Evolutionary conservation across 2,329 filamentous ascomycete genomes (phyloP).

Genomic region (Passalora sequoiae): DNA sequence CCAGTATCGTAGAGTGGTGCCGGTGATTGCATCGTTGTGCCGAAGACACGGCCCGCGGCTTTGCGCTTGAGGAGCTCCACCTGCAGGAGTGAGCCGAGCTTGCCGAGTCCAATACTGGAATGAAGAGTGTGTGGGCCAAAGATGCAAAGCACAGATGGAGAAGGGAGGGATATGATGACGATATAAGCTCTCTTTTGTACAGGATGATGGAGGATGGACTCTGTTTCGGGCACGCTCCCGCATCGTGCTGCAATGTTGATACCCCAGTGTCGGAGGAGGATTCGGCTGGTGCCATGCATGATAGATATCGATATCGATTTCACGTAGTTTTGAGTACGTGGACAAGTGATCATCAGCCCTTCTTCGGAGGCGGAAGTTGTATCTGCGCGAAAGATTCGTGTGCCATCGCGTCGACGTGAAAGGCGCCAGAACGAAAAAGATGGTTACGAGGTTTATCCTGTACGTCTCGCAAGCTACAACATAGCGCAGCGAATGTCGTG

Average conservation of each 20-base stretch:
- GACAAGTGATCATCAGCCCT: too few species aligned
- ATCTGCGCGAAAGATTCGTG: too few species aligned
- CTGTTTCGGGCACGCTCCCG: neutral
- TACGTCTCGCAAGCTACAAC: too few species aligned
- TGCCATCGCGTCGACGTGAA: too few species aligned
- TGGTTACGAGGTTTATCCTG: too few species aligned
- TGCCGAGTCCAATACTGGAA: neutral
- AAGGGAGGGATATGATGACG: neutral
- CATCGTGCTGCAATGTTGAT: neutral
- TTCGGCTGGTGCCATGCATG: too few species aligned
- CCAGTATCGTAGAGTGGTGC: conserved; percentile 6
- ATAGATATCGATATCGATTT: too few species aligned
- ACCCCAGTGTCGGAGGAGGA: too few species aligned
- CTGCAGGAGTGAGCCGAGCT: conserved; percentile 1
- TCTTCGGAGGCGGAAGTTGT: too few species aligned
- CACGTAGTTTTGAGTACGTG: too few species aligned
- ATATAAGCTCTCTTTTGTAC: neutral
- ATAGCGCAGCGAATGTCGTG: too few species aligned
- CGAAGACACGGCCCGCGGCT: neutral
- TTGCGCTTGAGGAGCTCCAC: neutral
- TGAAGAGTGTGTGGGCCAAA: neutral
- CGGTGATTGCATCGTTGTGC: neutral
- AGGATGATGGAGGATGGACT: neutral
- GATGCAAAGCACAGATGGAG: neutral
- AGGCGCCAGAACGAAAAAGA: too few species aligned